Conservation (phyloP, 139 green algal species). For the Coelastrella sp. region DNA sequence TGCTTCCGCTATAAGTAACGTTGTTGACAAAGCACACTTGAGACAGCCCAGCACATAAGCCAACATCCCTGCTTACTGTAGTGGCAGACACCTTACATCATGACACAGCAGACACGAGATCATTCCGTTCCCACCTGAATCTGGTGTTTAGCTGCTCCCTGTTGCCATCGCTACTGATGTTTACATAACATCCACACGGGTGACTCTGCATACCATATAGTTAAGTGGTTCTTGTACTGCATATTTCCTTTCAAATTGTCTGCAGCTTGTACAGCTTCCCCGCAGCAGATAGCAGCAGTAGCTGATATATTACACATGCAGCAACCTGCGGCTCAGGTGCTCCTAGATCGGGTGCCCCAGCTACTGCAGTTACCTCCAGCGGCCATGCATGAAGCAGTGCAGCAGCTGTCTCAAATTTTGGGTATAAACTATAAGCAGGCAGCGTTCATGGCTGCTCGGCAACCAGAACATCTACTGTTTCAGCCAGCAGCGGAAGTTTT, state of each 20-base stretch:
- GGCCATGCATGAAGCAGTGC: not conserved
- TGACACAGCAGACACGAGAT: too few relatives aligned
- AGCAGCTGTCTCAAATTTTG: constrained; percentile 10
- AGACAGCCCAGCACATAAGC: not conserved
- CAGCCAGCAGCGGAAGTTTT: not conserved
- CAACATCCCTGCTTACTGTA: too few relatives aligned
- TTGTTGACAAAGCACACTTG: not conserved
- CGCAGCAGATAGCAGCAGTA: constrained; percentile 39
- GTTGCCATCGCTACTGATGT: too few relatives aligned
- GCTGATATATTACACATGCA: constrained; percentile 25
- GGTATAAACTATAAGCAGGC: constrained; percentile 13
- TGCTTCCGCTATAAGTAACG: not conserved
- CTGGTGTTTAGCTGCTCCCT: too few relatives aligned
- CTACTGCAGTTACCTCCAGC: constrained; percentile 14
- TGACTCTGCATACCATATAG: not conserved
- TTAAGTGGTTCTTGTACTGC: not conserved
- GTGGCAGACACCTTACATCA: too few relatives aligned
- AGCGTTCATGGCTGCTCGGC: constrained; percentile 41
- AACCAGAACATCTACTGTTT: constrained; percentile 47
- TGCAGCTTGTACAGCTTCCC: constrained; percentile 33
- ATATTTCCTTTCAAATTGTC: not conserved
- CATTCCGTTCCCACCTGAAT: too few relatives aligned
- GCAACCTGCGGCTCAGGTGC: constrained; percentile 20
- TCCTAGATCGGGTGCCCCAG: constrained; percentile 38
- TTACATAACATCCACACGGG: not conserved